A percentile compares a stretch with the other conserved stretches of the same genome.
phyloP scores from a whole-genome alignment of 176 grass and related monocot species.

The Alloteropsis semialata region DNA sequence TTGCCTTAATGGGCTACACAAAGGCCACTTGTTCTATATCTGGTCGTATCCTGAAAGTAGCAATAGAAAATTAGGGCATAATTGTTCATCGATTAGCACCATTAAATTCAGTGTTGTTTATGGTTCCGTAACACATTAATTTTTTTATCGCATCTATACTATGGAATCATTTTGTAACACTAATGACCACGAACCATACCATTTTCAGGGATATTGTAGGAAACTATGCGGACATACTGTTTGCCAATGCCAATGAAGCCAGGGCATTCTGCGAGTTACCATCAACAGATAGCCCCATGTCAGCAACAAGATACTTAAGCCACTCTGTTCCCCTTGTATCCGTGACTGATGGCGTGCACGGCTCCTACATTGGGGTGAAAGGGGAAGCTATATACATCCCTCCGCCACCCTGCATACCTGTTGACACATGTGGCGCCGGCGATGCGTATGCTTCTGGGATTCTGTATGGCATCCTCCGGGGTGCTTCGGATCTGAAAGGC shows the following conservation, averaged over 20 bases:
- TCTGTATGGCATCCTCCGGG: constrained; percentile 79
- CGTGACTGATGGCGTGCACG: constrained; percentile 67
- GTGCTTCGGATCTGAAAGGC: constrained; percentile 72
- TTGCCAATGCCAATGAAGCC: constrained; percentile 80
- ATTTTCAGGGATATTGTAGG: constrained; percentile 76
- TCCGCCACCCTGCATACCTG: constrained; percentile 57
- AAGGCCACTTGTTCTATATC: background rate
- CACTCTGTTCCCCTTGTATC: constrained; percentile 79
- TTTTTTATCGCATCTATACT: background rate
- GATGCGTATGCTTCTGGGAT: constrained; percentile 91
- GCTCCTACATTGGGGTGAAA: constrained; percentile 85
- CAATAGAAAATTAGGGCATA: background rate
- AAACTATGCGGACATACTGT: constrained; percentile 85
- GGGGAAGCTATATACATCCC: constrained; percentile 90
- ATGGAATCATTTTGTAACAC: background rate
- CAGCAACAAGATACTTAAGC: constrained; percentile 67
- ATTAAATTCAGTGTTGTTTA: background rate
- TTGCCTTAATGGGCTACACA: background rate
- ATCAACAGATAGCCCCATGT: constrained; percentile 53
- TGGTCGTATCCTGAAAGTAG: background rate
- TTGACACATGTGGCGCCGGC: constrained; percentile 87
- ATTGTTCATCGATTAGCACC: background rate
- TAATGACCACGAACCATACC: background rate
- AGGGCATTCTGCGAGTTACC: constrained; percentile 60
- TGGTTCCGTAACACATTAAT: background rate